Conservation (phyloP, 208 protist genomes). For the Trypanosoma theileri region DNA sequence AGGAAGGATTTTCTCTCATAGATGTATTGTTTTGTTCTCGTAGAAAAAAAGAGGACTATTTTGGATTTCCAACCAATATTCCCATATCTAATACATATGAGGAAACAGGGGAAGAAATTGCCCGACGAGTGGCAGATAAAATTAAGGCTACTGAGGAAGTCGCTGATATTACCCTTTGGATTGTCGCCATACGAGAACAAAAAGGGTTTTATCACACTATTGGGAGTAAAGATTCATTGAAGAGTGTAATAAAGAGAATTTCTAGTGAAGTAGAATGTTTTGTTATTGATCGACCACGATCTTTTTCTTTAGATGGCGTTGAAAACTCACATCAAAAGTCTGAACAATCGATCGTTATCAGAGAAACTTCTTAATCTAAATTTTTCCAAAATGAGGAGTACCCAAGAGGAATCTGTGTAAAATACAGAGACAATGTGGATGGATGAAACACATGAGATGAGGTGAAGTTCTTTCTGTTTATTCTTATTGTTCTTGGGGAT, state of each 20-base stretch:
- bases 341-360: slow-evolving; percentile 58
- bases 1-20: slow-evolving; percentile 32
- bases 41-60: slow-evolving; percentile 54
- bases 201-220: slow-evolving; percentile 42
- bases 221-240: slow-evolving; percentile 43
- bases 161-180: slow-evolving; percentile 46
- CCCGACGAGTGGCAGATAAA: slow-evolving; percentile 56
- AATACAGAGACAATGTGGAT: slow-evolving; percentile 4
- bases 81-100: slow-evolving; percentile 30
- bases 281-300: slow-evolving; percentile 56
- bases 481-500: neutral
- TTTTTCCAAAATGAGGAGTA: no score
- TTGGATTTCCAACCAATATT: slow-evolving; percentile 74
- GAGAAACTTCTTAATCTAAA: slow-evolving; percentile 32
- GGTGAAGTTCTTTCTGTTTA: neutral
- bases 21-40: slow-evolving; percentile 72
- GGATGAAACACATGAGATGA: neutral
- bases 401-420: neutral
- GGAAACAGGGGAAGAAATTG: slow-evolving; percentile 47
- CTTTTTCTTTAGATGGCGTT: slow-evolving; percentile 37
- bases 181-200: slow-evolving; percentile 23
- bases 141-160: slow-evolving; percentile 45
- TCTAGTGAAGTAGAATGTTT: slow-evolving; percentile 44
- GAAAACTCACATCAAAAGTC: slow-evolving; percentile 23
- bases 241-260: slow-evolving; percentile 47